A percentile compares a stretch with the other conserved stretches of the same genome.
These are phyloP conservation scores for Fremontodendron californicum DNA, from an alignment of 345 rosid species.

Conservation along the genomic window DNA sequence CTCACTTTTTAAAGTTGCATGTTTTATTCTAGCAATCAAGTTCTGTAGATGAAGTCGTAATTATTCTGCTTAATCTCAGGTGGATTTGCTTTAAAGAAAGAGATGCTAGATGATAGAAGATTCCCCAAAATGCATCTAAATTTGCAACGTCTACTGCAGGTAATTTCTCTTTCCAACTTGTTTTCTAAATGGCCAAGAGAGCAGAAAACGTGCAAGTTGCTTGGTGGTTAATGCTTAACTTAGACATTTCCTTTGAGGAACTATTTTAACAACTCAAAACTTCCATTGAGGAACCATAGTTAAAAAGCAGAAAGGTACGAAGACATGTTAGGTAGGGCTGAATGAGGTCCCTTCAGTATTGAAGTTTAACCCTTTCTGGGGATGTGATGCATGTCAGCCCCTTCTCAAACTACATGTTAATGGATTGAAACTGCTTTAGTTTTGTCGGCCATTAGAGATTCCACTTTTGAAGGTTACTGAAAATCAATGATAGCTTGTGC, in stretches of 20 bases:
- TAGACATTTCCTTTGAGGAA: constrained; percentile 1
- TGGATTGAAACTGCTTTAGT: background rate
- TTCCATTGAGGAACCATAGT: background rate
- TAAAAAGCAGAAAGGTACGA: background rate
- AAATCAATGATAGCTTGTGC: background rate
- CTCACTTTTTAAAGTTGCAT: background rate
- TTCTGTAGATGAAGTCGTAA: background rate
- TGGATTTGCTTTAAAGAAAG: constrained; percentile 82
- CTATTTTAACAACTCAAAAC: background rate
- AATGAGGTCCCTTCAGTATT: background rate
- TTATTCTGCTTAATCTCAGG: constrained; percentile 40
- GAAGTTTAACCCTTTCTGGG: background rate
- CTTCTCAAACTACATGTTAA: background rate
- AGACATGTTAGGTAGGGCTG: background rate
- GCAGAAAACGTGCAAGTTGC: background rate
- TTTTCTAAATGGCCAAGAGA: background rate
- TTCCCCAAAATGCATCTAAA: constrained; percentile 93
- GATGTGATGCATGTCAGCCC: background rate
- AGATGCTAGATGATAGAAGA: constrained; percentile 88
- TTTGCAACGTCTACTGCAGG: constrained; percentile 93
- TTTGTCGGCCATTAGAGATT: background rate
- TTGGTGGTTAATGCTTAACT: background rate
- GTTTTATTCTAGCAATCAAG: background rate
- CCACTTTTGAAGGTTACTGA: background rate
- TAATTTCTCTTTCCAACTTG: constrained; percentile 22